A percentile compares a stretch with the other conserved stretches of the same genome.
These are phyloP conservation scores for Paramyrothecium sp. DNA, from an alignment of 2,329 filamentous ascomycete species.

Conservation along the genomic window DNA sequence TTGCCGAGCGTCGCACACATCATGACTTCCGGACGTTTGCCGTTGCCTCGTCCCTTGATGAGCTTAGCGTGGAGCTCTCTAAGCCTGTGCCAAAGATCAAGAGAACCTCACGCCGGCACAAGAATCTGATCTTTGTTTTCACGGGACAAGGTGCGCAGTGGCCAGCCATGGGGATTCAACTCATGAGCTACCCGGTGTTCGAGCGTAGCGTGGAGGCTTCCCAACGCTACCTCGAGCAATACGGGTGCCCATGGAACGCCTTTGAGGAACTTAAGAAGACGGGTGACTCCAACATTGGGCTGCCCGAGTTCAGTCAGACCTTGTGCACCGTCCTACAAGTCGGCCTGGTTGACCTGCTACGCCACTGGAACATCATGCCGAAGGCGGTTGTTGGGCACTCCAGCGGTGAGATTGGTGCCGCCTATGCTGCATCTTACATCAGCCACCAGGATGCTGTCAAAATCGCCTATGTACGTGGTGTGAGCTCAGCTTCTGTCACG, in stretches of 20 bases:
- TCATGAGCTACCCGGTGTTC: too few species aligned
- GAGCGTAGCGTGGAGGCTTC: too few species aligned
- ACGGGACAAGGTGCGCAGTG: too few species aligned
- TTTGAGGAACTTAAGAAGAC: too few species aligned
- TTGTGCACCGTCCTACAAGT: conserved; percentile 43
- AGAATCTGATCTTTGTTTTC: too few species aligned
- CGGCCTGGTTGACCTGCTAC: conserved; percentile 38
- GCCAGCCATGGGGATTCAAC: too few species aligned
- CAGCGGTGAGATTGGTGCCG: conserved; percentile 44
- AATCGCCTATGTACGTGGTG: conserved; percentile 47
- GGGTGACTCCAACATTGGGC: conserved; percentile 16
- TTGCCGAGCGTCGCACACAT: not conserved
- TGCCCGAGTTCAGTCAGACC: conserved; percentile 38
- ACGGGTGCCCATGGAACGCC: too few species aligned
- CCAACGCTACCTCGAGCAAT: too few species aligned
- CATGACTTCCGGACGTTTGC: not conserved
- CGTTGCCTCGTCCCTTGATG: not conserved
- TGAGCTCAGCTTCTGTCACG: conserved; percentile 30
- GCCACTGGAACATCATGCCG: conserved; percentile 35
- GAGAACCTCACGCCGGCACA: not conserved
- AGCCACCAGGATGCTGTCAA: conserved; percentile 23
- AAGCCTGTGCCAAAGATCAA: not conserved
- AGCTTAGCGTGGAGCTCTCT: too few species aligned
- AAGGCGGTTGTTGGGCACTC: conserved; percentile 40
- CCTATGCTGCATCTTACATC: conserved; percentile 12